phyloP scores from a whole-genome alignment of 257 asterid genomes.

The Anisodus acutangulus region DNA sequence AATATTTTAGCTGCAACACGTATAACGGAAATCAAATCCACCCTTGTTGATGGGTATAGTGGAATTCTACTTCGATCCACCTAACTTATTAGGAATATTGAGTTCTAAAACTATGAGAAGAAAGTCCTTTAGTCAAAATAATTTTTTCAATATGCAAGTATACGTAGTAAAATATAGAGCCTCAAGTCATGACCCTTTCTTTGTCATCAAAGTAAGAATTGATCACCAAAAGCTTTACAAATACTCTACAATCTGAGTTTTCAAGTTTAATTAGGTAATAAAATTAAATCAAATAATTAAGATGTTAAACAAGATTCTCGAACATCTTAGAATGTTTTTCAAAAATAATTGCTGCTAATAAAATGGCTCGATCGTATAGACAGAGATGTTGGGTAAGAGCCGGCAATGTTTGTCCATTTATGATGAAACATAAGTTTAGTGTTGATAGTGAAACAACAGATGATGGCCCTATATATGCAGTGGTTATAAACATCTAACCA shows the following conservation, averaged over 20 bases:
- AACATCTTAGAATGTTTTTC: background rate
- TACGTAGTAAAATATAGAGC: too few species aligned
- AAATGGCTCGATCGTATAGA: background rate
- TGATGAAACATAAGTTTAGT: constrained; percentile 21
- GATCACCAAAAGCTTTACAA: background rate
- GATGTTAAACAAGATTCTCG: background rate
- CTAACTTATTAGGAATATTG: too few species aligned
- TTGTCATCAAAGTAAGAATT: too few species aligned
- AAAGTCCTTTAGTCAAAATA: too few species aligned
- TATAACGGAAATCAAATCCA: too few species aligned
- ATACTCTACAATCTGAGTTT: background rate
- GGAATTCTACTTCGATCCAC: too few species aligned
- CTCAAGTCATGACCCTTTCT: background rate
- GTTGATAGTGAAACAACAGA: constrained; percentile 10
- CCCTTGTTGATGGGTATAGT: too few species aligned
- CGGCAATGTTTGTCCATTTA: constrained; percentile 13
- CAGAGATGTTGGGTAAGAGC: background rate
- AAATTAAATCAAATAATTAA: background rate
- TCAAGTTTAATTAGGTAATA: background rate
- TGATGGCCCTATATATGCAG: background rate
- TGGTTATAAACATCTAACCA: background rate
- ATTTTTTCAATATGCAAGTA: too few species aligned
- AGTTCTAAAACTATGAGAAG: too few species aligned
- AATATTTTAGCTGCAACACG: too few species aligned
- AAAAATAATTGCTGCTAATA: background rate